A percentile compares a stretch with the other conserved stretches of the same genome.
Evolutionary conservation across 2,329 filamentous ascomycete species (phyloP).

Genomic region (Pestalotiopsis sp.): DNA sequence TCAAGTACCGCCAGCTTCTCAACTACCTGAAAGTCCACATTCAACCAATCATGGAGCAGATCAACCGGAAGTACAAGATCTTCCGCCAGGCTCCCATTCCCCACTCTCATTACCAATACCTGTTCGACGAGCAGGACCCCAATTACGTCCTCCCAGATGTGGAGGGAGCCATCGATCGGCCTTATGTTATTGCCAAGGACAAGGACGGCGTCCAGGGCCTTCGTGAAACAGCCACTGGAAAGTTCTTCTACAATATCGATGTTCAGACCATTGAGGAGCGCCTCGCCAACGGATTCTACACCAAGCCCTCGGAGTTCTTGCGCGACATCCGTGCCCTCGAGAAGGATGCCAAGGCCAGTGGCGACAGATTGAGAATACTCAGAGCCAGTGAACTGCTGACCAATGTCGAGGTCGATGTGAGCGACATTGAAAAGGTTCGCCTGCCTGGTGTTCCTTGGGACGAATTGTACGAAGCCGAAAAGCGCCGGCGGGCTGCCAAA

Average conservation of each 20-base stretch:
- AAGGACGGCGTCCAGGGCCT: conserved; percentile 77
- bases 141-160: conserved; percentile 63
- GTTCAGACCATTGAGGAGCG: conserved; percentile 92
- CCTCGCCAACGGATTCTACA: conserved; percentile 96
- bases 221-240: conserved; percentile 72
- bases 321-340: conserved; percentile 83
- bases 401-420: conserved; percentile 93
- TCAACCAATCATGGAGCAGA: conserved; percentile 96
- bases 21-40: conserved; percentile 87
- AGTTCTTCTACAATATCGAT: conserved; percentile 90
- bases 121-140: conserved; percentile 83
- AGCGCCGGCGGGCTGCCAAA: conserved; percentile 61
- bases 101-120: conserved; percentile 72
- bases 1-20: conserved; percentile 79
- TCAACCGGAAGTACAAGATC: conserved; percentile 85
- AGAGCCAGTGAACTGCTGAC: conserved; percentile 90
- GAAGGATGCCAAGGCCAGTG: conserved; percentile 79
- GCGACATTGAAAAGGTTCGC: conserved; percentile 62
- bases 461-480: conserved; percentile 73
- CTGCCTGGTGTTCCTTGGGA: conserved; percentile 77
- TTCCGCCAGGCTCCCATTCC: conserved; percentile 83
- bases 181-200: conserved; percentile 80
- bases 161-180: conserved; percentile 61
- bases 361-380: conserved; percentile 80
- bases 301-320: conserved; percentile 85